Base-by-base conservation (phyloP, 805 yeast genomes). In the Blastobotrys americana region DNA sequence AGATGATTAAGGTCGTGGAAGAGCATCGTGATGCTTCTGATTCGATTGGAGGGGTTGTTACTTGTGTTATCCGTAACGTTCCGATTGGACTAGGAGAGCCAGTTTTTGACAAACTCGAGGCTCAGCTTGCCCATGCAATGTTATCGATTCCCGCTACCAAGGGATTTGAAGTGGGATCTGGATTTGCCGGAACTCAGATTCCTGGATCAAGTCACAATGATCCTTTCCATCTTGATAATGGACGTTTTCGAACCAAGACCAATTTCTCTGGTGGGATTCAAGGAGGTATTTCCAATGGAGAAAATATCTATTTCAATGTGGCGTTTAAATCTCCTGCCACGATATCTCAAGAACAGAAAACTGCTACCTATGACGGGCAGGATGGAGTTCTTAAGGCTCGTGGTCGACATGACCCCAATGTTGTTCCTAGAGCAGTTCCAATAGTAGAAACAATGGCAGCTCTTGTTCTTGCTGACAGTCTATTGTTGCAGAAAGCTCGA, bases 321-420 rank as follows among this genome's bases (percentile, higher is more conserved):
- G 97, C 97, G 3, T 93, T 93, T 78, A 93, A 93, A 71, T 89
- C 97, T 2, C 97, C 96, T 15, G 98, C 98, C 41, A 93, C 98
- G 35, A 93, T 93, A 55, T 80, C 93, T 42, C 94, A 89, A 71
- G 93, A 84, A 58, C 98, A 93, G 71, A 67, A 72, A 35, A 93
- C 98, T 15, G 77, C 87, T 21, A 77, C 93, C 39, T 93, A 89
- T 68, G 89, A 84, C 20, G 98, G 98, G 57, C 74, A 76, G 54
- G 78, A 70, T 41, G 98, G 98, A 60, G 78, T 82, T 6, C 73
- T 93, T 48, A 95, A 93, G 43, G 96, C 98, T 28, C 82, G 90
- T 64, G 98, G 98, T 45, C 84, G 98, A 74, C 98, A 93, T 60
- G 98, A 93, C 64, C 98, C 98, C 27, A 86, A 89, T 59, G 98